A percentile compares a stretch with the other conserved stretches of the same genome.
These are phyloP conservation scores for Mycosphaerella arachidis DNA, from an alignment of 2,329 filamentous ascomycete genomes.

Conservation along the genomic window DNA sequence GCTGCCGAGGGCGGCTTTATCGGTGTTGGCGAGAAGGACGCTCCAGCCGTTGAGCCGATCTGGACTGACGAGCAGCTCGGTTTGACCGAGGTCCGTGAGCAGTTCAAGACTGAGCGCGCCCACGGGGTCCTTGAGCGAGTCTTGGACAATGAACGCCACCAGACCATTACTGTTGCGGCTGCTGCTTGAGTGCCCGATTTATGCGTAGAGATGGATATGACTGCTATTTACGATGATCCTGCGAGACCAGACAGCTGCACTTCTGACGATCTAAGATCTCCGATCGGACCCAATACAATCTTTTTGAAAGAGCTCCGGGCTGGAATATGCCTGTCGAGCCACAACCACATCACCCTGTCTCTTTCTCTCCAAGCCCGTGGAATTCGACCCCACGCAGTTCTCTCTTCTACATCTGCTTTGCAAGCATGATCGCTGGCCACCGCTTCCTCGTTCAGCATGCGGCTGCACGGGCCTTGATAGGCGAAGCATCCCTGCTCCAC, in stretches of 20 bases:
- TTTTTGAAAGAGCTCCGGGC: slow-evolving; percentile 7
- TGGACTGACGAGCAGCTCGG: slow-evolving; percentile 90
- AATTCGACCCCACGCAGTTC: too few relatives aligned
- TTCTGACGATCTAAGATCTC: neutral
- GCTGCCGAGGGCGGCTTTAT: slow-evolving; percentile 87
- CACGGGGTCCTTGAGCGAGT: slow-evolving; percentile 46
- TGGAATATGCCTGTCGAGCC: slow-evolving; percentile 6
- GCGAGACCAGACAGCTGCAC: neutral
- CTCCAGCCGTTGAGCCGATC: slow-evolving; percentile 61
- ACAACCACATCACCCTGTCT: neutral
- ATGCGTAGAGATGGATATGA: neutral
- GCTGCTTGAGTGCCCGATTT: slow-evolving; percentile 29
- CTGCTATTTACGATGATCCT: slow-evolving; percentile 5
- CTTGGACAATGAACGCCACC: slow-evolving; percentile 44
- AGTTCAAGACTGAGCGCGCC: slow-evolving; percentile 50
- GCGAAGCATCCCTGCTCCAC: neutral
- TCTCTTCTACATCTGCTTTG: neutral
- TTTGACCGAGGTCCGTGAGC: slow-evolving; percentile 60
- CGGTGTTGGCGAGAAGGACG: slow-evolving; percentile 73
- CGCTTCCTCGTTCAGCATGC: neutral
- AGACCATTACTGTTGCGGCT: slow-evolving; percentile 41
- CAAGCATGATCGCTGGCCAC: neutral
- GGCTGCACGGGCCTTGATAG: neutral
- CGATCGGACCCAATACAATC: slow-evolving; percentile 6
- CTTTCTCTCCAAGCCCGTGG: neutral